These are phyloP conservation scores for Omphalea diandra DNA, from an alignment of 441 rosid genomes.

Conservation along the genomic window DNA sequence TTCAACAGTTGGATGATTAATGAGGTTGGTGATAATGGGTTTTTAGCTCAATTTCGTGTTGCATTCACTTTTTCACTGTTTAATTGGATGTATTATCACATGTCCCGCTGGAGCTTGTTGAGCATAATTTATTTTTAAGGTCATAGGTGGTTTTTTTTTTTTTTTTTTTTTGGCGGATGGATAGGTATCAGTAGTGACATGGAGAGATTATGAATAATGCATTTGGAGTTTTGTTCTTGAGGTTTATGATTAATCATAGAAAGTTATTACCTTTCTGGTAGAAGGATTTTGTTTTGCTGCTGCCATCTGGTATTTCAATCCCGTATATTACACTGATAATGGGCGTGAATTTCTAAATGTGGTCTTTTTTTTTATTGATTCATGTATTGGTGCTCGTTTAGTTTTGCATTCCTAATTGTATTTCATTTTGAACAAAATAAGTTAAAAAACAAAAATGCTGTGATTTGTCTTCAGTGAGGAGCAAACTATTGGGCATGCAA, in stretches of 20 bases:
- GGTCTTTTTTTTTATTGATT: background rate
- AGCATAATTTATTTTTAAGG: background rate
- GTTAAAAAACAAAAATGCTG: background rate
- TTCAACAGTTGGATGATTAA: constrained; percentile 77
- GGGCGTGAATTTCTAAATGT: background rate
- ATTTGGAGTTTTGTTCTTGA: constrained; percentile 1
- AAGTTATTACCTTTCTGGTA: background rate
- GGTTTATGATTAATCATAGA: background rate
- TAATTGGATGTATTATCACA: background rate
- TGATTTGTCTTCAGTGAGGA: background rate
- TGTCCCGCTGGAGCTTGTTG: background rate
- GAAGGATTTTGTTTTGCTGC: background rate
- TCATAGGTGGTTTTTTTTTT: background rate
- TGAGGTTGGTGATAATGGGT: constrained; percentile 32
- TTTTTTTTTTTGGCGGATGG: background rate
- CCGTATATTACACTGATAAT: background rate
- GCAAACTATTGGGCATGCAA: background rate
- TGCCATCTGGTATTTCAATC: background rate
- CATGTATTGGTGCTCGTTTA: background rate
- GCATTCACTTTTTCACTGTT: background rate
- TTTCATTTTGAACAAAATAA: background rate
- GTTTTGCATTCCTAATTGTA: background rate
- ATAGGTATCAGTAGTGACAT: no score
- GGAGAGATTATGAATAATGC: constrained; percentile 19
- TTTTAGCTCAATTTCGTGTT: background rate